phyloP scores from a whole-genome alignment of 192 early-diverging fungal species.

The Allomyces macrogynus region DNA sequence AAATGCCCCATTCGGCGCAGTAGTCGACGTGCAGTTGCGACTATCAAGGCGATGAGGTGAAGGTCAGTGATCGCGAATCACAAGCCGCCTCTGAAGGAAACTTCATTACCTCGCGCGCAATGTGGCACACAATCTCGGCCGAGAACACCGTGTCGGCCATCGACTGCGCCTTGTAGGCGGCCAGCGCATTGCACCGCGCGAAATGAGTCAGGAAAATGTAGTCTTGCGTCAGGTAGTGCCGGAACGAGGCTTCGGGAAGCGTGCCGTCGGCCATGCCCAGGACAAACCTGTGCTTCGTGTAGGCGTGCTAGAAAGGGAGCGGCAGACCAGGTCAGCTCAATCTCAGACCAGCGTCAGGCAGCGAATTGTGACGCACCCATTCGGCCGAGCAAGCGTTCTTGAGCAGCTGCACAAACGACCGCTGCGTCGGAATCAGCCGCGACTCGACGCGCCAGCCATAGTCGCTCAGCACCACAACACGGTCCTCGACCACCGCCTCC shows the following conservation, averaged over 20 bases:
- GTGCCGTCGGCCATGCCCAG: conserved; percentile 50
- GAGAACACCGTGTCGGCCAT: conserved; percentile 34
- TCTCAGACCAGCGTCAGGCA: too few relatives aligned
- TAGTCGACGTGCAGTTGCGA: conserved; percentile 25
- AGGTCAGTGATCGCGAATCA: too few relatives aligned
- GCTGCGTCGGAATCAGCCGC: not conserved
- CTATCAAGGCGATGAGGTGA: conserved; percentile 49
- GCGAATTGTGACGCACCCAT: conserved; percentile 29
- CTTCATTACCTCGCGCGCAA: conserved; percentile 31
- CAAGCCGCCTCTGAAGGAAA: too few relatives aligned
- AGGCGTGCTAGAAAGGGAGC: conserved; percentile 5
- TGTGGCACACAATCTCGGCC: conserved; percentile 40
- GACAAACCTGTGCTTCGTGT: conserved; percentile 56
- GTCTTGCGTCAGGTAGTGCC: conserved; percentile 66
- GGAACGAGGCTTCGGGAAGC: conserved; percentile 41
- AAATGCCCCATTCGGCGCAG: conserved; percentile 55
- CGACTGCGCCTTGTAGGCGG: conserved; percentile 44
- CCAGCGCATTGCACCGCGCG: conserved; percentile 52
- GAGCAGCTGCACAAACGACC: conserved; percentile 13
- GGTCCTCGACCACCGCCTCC: not conserved
- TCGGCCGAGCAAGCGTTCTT: conserved; percentile 12
- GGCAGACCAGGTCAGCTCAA: too few relatives aligned
- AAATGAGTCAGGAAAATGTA: conserved; percentile 61
- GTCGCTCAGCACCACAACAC: not conserved
- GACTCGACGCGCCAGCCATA: not conserved